Percentiles rank a stretch among this genome's conserved stretches.
phyloP scores from a whole-genome alignment of 805 yeast species.

The Saturnispora mendoncae region DNA sequence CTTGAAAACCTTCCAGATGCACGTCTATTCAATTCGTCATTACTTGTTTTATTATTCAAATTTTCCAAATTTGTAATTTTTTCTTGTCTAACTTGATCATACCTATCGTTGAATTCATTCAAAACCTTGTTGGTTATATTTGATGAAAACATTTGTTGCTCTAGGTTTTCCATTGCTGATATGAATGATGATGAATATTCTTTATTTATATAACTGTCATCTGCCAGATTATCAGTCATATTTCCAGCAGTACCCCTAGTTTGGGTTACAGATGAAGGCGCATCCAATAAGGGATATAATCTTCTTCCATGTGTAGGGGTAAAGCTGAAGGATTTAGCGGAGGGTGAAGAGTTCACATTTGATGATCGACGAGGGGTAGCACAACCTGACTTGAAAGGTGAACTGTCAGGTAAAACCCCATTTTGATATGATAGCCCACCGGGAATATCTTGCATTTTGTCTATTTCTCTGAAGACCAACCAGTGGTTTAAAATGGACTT shows the following conservation, averaged over 20 bases:
- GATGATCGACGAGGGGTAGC: constrained; percentile 4
- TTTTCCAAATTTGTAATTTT: constrained; percentile 21
- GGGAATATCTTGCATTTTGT: constrained; percentile 6
- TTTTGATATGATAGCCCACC: constrained; percentile 2
- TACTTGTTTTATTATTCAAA: constrained; percentile 18
- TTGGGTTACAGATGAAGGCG: constrained; percentile 6
- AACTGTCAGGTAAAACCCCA: constrained; percentile 1
- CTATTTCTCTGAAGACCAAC: too few relatives aligned
- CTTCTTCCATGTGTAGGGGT: constrained; percentile 26
- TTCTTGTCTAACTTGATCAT: constrained; percentile 30
- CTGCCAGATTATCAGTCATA: constrained; percentile 15
- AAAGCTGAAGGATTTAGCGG: constrained; percentile 22
- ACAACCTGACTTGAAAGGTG: constrained; percentile 5
- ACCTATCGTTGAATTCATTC: constrained; percentile 36
- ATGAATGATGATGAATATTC: constrained; percentile 24
- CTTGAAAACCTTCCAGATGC: constrained; percentile 35
- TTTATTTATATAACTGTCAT: constrained; percentile 25
- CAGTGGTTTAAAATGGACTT: too few relatives aligned
- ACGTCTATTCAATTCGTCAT: constrained; percentile 20
- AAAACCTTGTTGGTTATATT: constrained; percentile 38
- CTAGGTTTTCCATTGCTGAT: constrained; percentile 28
- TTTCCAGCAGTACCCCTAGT: constrained; percentile 2
- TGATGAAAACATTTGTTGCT: constrained; percentile 40
- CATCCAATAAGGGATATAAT: constrained; percentile 21
- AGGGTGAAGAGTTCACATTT: constrained; percentile 17